phyloP scores from a whole-genome alignment of 371 early-diverging fungal genomes.

The Mortierella sp. region DNA sequence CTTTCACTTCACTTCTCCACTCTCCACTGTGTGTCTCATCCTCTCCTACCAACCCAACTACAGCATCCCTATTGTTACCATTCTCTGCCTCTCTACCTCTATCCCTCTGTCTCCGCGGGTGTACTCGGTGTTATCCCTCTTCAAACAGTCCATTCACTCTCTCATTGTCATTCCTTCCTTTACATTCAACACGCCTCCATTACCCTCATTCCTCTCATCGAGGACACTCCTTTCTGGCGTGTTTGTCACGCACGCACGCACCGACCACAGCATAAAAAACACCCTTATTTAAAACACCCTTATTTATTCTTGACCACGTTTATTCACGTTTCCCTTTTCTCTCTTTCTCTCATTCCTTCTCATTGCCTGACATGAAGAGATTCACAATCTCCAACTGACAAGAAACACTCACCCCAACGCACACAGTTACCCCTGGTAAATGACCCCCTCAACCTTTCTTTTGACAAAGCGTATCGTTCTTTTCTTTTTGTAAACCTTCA shows the following conservation, averaged over 20 bases:
- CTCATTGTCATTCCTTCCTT: neutral
- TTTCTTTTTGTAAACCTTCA: neutral
- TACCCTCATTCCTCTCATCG: neutral
- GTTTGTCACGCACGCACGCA: slow-evolving; percentile 10
- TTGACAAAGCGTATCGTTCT: neutral
- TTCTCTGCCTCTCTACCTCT: neutral
- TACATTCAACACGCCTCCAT: neutral
- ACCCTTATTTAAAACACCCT: neutral
- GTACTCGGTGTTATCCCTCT: neutral
- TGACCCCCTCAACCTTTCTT: neutral
- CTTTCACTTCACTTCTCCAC: neutral
- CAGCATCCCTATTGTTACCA: neutral
- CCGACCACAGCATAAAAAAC: neutral
- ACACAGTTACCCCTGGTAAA: neutral
- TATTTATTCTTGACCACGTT: neutral
- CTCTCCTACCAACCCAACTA: neutral
- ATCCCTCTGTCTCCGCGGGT: neutral
- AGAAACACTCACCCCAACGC: neutral
- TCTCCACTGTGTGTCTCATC: neutral
- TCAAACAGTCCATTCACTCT: slow-evolving; percentile 6
- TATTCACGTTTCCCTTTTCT: neutral
- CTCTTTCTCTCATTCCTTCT: neutral
- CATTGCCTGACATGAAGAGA: slow-evolving; percentile 11
- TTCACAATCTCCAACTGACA: slow-evolving; percentile 5
- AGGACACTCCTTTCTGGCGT: slow-evolving; percentile 1